Evolutionary conservation across 169 alveolate species (phyloP).

Genomic region (Eimeria praecox): DNA sequence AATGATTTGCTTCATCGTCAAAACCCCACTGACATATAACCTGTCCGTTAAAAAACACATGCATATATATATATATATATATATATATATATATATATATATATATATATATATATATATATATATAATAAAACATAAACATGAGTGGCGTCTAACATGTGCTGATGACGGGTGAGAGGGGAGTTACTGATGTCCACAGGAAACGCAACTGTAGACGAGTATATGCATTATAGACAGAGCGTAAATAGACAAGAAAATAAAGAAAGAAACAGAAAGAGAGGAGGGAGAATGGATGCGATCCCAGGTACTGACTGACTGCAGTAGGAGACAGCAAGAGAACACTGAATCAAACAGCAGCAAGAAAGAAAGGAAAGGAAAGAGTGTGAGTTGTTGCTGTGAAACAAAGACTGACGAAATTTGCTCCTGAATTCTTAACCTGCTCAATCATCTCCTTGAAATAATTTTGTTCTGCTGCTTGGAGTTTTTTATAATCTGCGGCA

Average conservation of each 20-base stretch:
- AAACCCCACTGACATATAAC: slow-evolving; percentile 99
- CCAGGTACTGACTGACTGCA: no score
- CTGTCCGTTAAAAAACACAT: no score
- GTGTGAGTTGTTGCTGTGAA: no score
- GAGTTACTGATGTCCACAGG: no score
- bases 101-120: background rate
- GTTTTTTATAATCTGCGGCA: slow-evolving; percentile 98
- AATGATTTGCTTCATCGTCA: slow-evolving; percentile 97
- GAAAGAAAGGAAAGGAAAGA: background rate
- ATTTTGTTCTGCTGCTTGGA: slow-evolving; percentile 95
- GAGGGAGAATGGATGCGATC: no score
- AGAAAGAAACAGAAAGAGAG: no score
- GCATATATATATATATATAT: background rate
- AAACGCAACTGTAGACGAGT: no score
- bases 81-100: background rate
- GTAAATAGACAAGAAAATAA: no score
- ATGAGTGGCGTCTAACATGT: no score
- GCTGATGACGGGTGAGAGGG: no score
- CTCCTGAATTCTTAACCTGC: slow-evolving; percentile 96
- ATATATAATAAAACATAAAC: background rate
- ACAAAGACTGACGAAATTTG: slow-evolving; percentile 95
- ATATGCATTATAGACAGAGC: no score
- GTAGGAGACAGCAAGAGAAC: no score
- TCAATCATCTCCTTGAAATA: slow-evolving; percentile 98
- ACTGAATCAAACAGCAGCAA: background rate